phyloP scores from a whole-genome alignment of 768 basidiomycete species.

The Podaxis sp. region DNA sequence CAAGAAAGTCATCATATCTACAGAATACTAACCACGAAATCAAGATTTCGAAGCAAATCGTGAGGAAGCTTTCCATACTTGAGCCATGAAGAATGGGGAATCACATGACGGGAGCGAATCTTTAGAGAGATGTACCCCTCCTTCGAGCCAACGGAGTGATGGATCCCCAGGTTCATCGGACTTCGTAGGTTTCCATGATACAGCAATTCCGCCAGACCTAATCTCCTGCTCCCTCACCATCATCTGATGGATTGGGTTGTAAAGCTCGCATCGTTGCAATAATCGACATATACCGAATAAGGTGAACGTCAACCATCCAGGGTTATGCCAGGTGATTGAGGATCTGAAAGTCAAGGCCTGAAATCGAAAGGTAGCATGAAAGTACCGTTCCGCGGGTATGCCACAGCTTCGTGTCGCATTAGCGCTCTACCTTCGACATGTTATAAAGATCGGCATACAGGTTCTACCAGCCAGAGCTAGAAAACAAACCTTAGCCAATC shows the following conservation, averaged over 20 bases:
- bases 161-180: conserved; percentile 5
- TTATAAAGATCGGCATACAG: conserved; percentile 16
- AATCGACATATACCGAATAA: not conserved
- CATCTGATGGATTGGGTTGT: not conserved
- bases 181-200: conserved; percentile 19
- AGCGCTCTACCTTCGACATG: not conserved
- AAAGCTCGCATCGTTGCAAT: too few species aligned
- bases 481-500: not conserved
- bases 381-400: conserved; percentile 24
- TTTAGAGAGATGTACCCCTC: conserved; percentile 21
- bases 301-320: not conserved
- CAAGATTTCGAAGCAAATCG: not conserved
- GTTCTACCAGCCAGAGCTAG: conserved; percentile 24
- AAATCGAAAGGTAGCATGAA: conserved; percentile 21
- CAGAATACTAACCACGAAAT: conserved; percentile 15
- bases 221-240: conserved; percentile 4
- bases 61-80: conserved; percentile 15
- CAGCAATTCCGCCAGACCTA: conserved; percentile 7
- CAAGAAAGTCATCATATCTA: conserved; percentile 15
- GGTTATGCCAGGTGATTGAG: conserved; percentile 11
- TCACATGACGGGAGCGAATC: conserved; percentile 17
- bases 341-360: conserved; percentile 8
- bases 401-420: conserved; percentile 16
- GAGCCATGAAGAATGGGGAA: conserved; percentile 14
- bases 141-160: conserved; percentile 17